A percentile compares a stretch with the other conserved stretches of the same genome.
phyloP scores from a whole-genome alignment of 2,329 filamentous ascomycete species.

The Epichloe scottii region DNA sequence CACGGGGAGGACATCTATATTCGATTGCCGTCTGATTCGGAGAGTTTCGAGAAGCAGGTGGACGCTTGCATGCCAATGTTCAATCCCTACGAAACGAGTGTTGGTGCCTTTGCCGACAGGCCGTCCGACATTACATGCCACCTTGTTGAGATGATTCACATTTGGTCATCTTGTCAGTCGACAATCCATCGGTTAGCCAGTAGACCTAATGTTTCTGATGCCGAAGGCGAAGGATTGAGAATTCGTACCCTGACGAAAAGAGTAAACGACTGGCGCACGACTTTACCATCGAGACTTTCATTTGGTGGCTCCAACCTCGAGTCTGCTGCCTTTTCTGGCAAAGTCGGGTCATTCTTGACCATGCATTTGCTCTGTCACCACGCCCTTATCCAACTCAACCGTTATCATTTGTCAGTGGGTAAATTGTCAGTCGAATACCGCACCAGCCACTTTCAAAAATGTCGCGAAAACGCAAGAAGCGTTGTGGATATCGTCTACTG shows the following conservation, averaged over 20 bases:
- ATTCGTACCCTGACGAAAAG: conserved; percentile 36
- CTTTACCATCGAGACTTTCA: conserved; percentile 40
- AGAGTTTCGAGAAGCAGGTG: conserved; percentile 47
- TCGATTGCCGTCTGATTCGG: conserved; percentile 49
- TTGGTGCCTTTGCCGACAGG: conserved; percentile 12
- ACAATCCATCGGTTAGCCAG: conserved; percentile 35
- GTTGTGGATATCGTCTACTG: conserved; percentile 35
- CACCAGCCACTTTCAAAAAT: conserved; percentile 32
- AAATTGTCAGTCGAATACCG: conserved; percentile 28
- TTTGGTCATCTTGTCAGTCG: conserved; percentile 53
- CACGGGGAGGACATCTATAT: conserved; percentile 54
- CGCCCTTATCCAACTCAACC: conserved; percentile 51
- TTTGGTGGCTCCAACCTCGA: conserved; percentile 47
- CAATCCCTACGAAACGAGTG: conserved; percentile 29
- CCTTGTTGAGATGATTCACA: conserved; percentile 47
- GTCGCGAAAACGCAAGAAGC: conserved; percentile 38
- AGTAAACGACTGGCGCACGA: conserved; percentile 44
- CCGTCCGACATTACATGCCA: conserved; percentile 42
- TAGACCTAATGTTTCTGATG: conserved; percentile 14
- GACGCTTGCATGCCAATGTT: conserved; percentile 48
- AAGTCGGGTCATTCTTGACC: conserved; percentile 46
- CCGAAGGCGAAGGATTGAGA: conserved; percentile 18
- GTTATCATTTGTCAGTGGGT: conserved; percentile 35
- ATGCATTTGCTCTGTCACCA: conserved; percentile 57
- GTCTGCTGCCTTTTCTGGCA: conserved; percentile 36